Conservation (phyloP, 2,329 filamentous ascomycete species). For the Aspergillus brunneoviolaceus region DNA sequence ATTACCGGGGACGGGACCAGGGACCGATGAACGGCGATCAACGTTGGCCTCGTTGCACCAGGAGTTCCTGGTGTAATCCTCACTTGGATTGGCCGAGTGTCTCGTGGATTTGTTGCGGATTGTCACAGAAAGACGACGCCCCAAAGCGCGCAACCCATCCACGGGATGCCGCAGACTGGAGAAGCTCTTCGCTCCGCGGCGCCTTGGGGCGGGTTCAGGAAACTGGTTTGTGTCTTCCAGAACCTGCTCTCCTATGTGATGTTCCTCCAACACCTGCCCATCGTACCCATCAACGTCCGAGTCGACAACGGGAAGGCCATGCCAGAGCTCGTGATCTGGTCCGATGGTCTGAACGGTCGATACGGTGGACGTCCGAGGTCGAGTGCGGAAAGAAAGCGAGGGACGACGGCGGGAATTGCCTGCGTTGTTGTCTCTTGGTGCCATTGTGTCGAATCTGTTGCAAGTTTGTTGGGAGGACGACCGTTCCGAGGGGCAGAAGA, state of each 20-base stretch:
- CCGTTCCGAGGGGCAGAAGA: slow-evolving; percentile 10
- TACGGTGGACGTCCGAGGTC: slow-evolving; percentile 39
- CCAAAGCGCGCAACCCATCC: slow-evolving; percentile 42
- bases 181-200: slow-evolving; percentile 42
- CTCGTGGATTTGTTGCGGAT: slow-evolving; percentile 40
- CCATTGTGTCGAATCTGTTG: slow-evolving; percentile 25
- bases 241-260: slow-evolving; percentile 8
- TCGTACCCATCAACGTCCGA: slow-evolving; percentile 22
- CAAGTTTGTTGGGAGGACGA: slow-evolving; percentile 5
- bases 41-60: slow-evolving; percentile 32
- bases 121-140: slow-evolving; percentile 42
- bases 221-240: slow-evolving; percentile 36
- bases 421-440: slow-evolving; percentile 31
- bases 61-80: slow-evolving; percentile 18
- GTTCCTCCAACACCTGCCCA: slow-evolving; percentile 11
- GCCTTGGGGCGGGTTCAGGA: slow-evolving; percentile 32
- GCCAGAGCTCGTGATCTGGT: slow-evolving; percentile 25
- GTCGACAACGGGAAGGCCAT: slow-evolving; percentile 25
- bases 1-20: slow-evolving; percentile 36
- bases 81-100: slow-evolving; percentile 22
- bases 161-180: slow-evolving; percentile 44
- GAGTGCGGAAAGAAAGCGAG: slow-evolving; percentile 39
- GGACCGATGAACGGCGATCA: slow-evolving; percentile 38
- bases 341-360: slow-evolving; percentile 23
- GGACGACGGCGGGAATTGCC: slow-evolving; percentile 36